These are phyloP conservation scores for Garcileccinum viscosum DNA, from an alignment of 1,284 basidiomycete genomes.

Conservation along the genomic window DNA sequence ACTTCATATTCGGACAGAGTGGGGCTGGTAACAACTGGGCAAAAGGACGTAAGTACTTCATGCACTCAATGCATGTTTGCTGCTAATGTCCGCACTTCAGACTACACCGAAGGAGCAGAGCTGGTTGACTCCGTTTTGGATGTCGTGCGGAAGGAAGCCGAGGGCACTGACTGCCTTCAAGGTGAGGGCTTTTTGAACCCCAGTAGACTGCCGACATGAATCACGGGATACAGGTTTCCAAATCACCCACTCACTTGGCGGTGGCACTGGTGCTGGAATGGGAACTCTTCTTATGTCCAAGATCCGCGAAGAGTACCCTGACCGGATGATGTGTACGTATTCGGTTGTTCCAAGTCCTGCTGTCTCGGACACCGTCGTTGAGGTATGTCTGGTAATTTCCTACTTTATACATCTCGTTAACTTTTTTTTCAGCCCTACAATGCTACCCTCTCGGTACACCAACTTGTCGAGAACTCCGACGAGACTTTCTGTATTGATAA, in stretches of 20 bases:
- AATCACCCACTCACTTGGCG: slow-evolving; percentile 95
- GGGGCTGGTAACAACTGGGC: slow-evolving; percentile 98
- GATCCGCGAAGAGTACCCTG: slow-evolving; percentile 92
- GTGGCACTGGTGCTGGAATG: slow-evolving; percentile 95
- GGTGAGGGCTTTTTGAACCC: slow-evolving; percentile 49
- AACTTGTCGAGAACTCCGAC: slow-evolving; percentile 96
- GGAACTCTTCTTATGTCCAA: slow-evolving; percentile 91
- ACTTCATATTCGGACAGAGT: slow-evolving; percentile 89
- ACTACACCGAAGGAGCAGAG: slow-evolving; percentile 96
- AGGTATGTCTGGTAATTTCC: slow-evolving; percentile 52
- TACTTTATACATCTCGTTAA: background rate
- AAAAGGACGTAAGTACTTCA: slow-evolving; percentile 79
- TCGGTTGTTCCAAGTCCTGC: slow-evolving; percentile 95
- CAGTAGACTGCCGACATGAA: background rate
- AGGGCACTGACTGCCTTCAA: slow-evolving; percentile 92
- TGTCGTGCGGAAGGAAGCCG: slow-evolving; percentile 88
- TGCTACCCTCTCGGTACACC: slow-evolving; percentile 92
- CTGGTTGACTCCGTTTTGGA: slow-evolving; percentile 93
- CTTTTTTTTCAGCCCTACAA: slow-evolving; percentile 78
- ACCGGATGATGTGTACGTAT: slow-evolving; percentile 98
- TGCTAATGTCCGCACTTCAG: slow-evolving; percentile 42
- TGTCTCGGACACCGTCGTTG: slow-evolving; percentile 97
- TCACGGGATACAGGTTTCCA: slow-evolving; percentile 76
- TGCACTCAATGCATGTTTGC: background rate
- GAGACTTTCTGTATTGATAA: slow-evolving; percentile 98